A percentile compares a stretch with the other conserved stretches of the same genome.
These are phyloP conservation scores for Rhizophagus clarus DNA, from an alignment of 192 early-diverging fungal genomes.

Conservation along the genomic window DNA sequence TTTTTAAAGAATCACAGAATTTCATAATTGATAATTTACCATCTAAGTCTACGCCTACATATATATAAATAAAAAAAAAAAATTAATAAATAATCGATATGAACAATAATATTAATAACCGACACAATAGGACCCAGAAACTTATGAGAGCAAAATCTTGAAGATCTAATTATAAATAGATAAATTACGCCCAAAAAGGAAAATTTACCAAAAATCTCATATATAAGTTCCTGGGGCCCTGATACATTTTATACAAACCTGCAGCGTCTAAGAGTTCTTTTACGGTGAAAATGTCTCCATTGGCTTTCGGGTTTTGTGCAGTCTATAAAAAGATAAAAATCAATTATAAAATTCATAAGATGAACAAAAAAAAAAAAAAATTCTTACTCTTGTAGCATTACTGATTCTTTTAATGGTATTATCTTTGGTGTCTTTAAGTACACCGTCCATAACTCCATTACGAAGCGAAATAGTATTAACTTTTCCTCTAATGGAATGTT, in stretches of 20 bases:
- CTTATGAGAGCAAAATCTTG: too few species aligned
- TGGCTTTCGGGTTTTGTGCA: neutral
- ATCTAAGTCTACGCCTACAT: neutral
- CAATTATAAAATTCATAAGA: neutral
- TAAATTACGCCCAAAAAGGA: too few species aligned
- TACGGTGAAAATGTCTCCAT: slow-evolving; percentile 43
- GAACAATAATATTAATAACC: too few species aligned
- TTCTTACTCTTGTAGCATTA: slow-evolving; percentile 31
- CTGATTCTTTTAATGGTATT: slow-evolving; percentile 33
- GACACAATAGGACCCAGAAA: too few species aligned
- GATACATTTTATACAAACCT: slow-evolving; percentile 8
- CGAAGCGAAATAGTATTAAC: slow-evolving; percentile 42
- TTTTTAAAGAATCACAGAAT: too few species aligned
- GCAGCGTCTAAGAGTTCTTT: slow-evolving; percentile 41
- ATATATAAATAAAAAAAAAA: too few species aligned
- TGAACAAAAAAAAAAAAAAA: neutral
- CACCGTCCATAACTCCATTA: slow-evolving; percentile 41
- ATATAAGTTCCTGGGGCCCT: too few species aligned
- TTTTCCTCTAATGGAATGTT: slow-evolving; percentile 46
- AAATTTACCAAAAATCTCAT: too few species aligned
- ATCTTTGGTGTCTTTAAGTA: slow-evolving; percentile 32
- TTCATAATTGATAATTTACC: neutral
- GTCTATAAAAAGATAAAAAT: neutral
- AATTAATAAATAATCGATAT: too few species aligned
- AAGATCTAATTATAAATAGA: too few species aligned